phyloP scores from a whole-genome alignment of 805 yeast genomes.

The Candida nemodendra region DNA sequence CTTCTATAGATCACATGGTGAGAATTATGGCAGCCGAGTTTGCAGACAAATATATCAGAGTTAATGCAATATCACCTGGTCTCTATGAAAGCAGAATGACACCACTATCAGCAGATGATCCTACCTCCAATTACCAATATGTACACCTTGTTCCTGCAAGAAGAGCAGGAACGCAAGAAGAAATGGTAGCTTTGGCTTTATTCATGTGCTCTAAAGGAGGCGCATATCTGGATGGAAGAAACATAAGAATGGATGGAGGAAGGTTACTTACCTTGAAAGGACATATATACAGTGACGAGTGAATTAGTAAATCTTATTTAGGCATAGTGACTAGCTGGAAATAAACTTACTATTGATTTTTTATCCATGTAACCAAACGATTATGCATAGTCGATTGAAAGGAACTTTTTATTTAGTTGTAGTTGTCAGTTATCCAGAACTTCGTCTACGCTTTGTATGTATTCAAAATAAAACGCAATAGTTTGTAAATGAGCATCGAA shows the following conservation, averaged over 20 bases:
- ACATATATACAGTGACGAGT: slow-evolving; percentile 25
- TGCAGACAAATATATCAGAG: slow-evolving; percentile 25
- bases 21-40: slow-evolving; percentile 28
- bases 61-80: slow-evolving; percentile 26
- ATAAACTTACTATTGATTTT: too few species aligned
- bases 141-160: slow-evolving; percentile 22
- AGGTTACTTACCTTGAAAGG: slow-evolving; percentile 23
- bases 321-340: background rate
- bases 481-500: slow-evolving; percentile 58
- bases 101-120: slow-evolving; percentile 20
- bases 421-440: slow-evolving; percentile 11
- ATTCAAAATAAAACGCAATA: slow-evolving; percentile 55
- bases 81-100: slow-evolving; percentile 25
- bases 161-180: slow-evolving; percentile 21
- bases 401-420: background rate
- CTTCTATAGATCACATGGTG: slow-evolving; percentile 25
- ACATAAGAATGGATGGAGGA: slow-evolving; percentile 26
- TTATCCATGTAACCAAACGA: too few species aligned
- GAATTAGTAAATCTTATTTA: background rate
- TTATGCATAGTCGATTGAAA: too few species aligned
- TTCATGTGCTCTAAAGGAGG: slow-evolving; percentile 24
- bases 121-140: slow-evolving; percentile 20
- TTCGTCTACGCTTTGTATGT: slow-evolving; percentile 43
- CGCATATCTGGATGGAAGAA: slow-evolving; percentile 25
- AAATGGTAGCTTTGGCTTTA: slow-evolving; percentile 21